Percentiles rank a stretch among this genome's conserved stretches.
Evolutionary conservation across 345 rosid genomes (phyloP).

Genomic region (Carallia brachiata): DNA sequence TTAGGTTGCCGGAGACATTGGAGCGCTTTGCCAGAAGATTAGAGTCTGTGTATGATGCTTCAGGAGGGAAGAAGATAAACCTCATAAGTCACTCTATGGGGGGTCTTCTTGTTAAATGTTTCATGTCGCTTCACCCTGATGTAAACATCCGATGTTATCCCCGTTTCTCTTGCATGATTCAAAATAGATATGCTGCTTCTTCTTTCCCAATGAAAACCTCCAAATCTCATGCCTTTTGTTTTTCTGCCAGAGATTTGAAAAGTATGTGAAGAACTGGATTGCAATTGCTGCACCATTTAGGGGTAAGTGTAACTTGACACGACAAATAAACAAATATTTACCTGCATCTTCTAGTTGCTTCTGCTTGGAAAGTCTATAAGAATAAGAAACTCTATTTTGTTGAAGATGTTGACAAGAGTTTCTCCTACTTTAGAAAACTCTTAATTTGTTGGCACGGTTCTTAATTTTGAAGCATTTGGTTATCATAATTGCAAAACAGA

Average conservation of each 20-base stretch:
- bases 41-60: conserved; percentile 64
- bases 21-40: conserved; percentile 62
- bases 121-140: conserved; percentile 75
- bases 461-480: too few species aligned
- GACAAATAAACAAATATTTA: not conserved
- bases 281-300: conserved; percentile 93
- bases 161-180: not conserved
- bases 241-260: conserved; percentile 62
- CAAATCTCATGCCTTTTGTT: not conserved
- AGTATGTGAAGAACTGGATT: conserved; percentile 91
- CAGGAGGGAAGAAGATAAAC: conserved; percentile 89
- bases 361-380: not conserved
- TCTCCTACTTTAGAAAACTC: too few species aligned
- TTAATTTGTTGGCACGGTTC: too few species aligned
- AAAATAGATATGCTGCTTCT: not conserved
- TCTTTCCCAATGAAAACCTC: not conserved
- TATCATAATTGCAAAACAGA: too few species aligned
- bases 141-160: conserved; percentile 34
- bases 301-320: conserved; percentile 39
- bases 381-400: too few species aligned
- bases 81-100: conserved; percentile 96
- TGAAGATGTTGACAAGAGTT: too few species aligned
- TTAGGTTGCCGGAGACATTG: conserved; percentile 71
- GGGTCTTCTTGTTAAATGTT: conserved; percentile 88
- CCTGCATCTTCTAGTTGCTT: conserved; percentile 6